phyloP scores from a whole-genome alignment of 1,284 basidiomycete genomes.

The Malassezia vespertilionis region DNA sequence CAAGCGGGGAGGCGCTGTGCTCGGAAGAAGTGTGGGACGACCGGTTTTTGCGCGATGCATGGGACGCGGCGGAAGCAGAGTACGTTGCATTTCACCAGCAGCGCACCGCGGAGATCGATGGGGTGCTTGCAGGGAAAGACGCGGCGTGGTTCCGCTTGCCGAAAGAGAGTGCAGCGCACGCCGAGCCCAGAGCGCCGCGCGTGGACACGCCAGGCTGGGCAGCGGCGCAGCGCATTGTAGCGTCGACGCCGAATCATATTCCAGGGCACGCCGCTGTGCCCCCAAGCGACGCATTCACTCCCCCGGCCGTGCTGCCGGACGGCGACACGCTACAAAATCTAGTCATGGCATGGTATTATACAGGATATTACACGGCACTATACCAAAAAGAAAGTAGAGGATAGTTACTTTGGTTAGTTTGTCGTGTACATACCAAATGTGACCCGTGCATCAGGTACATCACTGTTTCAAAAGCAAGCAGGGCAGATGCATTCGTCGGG shows the following conservation, averaged over 20 bases:
- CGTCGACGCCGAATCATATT: conserved; percentile 8
- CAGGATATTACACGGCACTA: conserved; percentile 18
- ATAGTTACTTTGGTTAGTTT: neutral
- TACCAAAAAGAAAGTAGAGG: neutral
- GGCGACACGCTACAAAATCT: conserved; percentile 11
- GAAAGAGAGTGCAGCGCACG: neutral
- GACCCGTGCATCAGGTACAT: conserved; percentile 32
- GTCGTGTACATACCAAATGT: neutral
- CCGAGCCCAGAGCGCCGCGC: neutral
- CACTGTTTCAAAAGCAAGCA: conserved; percentile 40
- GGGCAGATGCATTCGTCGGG: conserved; percentile 39
- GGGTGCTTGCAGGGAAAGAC: neutral
- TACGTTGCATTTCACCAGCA: conserved; percentile 16
- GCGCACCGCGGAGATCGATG: conserved; percentile 4
- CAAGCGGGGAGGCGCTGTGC: neutral
- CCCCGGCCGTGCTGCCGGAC: neutral
- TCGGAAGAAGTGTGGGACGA: conserved; percentile 22
- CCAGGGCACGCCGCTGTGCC: neutral
- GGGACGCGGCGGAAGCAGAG: conserved; percentile 18
- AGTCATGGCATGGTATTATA: conserved; percentile 20
- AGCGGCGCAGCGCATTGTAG: conserved; percentile 3
- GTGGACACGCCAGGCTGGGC: conserved; percentile 6
- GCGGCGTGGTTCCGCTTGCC: conserved; percentile 8
- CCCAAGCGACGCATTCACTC: neutral
- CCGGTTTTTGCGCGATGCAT: conserved; percentile 15